A percentile compares a stretch with the other conserved stretches of the same genome.
Conservation (phyloP, 129 eudicot species). For the Ambrosia artemisiifolia region DNA sequence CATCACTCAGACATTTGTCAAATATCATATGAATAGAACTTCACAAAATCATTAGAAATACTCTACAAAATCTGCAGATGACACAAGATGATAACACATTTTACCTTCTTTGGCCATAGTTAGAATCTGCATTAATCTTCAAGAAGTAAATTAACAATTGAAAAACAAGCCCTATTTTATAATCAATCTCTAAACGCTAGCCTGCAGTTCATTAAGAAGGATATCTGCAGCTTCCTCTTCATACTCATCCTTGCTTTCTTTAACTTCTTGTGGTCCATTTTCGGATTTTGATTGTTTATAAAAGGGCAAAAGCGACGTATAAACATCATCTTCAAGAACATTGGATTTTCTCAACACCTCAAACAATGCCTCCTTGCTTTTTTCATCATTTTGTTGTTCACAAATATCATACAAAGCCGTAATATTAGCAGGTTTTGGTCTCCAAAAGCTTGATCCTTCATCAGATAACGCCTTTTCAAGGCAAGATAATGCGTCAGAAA, state of each 20-base stretch:
- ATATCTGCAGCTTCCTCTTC: conserved; percentile 36
- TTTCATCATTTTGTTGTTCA: conserved; percentile 40
- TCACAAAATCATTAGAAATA: background rate
- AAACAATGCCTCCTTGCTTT: conserved; percentile 50
- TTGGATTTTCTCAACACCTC: conserved; percentile 53
- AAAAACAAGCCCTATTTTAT: conserved; percentile 19
- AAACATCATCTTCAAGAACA: conserved; percentile 48
- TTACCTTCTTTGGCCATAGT: conserved; percentile 10
- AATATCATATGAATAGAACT: background rate
- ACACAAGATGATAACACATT: conserved; percentile 4
- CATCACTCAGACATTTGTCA: background rate
- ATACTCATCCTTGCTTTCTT: conserved; percentile 29
- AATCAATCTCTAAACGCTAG: conserved; percentile 28
- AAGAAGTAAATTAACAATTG: too few species aligned
- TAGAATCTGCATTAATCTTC: conserved; percentile 10
- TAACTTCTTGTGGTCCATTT: conserved; percentile 11
- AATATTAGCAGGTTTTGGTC: conserved; percentile 54
- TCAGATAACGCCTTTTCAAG: conserved; percentile 48
- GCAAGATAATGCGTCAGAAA: conserved; percentile 62
- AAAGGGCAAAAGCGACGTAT: conserved; percentile 39
- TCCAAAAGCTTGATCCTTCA: conserved; percentile 68
- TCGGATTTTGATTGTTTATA: conserved; percentile 7
- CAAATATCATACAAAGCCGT: conserved; percentile 41
- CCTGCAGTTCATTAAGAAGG: conserved; percentile 52
- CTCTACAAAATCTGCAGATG: conserved; percentile 26